Base-by-base conservation (phyloP, 371 early-diverging fungal genomes). In the Rhizomucor pusillus region DNA sequence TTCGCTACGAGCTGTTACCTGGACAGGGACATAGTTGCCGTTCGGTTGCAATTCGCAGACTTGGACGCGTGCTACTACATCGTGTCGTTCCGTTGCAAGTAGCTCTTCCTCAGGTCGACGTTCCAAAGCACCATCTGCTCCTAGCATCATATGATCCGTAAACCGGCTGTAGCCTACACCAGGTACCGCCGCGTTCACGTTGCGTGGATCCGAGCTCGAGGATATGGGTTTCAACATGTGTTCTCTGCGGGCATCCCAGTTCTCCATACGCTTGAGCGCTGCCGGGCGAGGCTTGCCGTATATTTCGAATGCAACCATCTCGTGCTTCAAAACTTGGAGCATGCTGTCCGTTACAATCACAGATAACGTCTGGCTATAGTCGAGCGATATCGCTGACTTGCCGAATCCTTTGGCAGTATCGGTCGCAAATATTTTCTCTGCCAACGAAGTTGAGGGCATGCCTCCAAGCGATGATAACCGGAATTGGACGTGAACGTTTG, bases 401-500 rank as follows among this genome's bases (percentile, higher is more conserved):
- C 66, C 79, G 59, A 89, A 88, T 22, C 74, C 84, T 20, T 69
- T 70, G 14, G 65, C 73, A 23, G 84, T 82, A 22, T 88, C 86
- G 0, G 90, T 89, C 2, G 87, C 73, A 66, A 74, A 90, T 12
- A 86, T 52, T n/a, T 83, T 79, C 53, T 89, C 89, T 0, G 64
- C 64, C 1, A 59, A 51, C 1, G 85, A 69, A 49, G 73, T 65
- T 11, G 62, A 43, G 12, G 62, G 47, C 12, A 74, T 62, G 18
- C 70, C 68, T 11, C 83, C 85, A 70, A 89, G 85, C 3, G 84
- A 82, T 2, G 84, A 84, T 0, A 86, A 62, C 47, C 85, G 80
- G 66, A 91, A 86, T 47, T 91, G 92, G 29, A 87, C 84, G 61
- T 94, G 95, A 11, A 92, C 85, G 47, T 87, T 80, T 14, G 88